Evolutionary conservation across 2,329 filamentous ascomycete species (phyloP).

Genomic region (Hymenoscyphus infarciens): DNA sequence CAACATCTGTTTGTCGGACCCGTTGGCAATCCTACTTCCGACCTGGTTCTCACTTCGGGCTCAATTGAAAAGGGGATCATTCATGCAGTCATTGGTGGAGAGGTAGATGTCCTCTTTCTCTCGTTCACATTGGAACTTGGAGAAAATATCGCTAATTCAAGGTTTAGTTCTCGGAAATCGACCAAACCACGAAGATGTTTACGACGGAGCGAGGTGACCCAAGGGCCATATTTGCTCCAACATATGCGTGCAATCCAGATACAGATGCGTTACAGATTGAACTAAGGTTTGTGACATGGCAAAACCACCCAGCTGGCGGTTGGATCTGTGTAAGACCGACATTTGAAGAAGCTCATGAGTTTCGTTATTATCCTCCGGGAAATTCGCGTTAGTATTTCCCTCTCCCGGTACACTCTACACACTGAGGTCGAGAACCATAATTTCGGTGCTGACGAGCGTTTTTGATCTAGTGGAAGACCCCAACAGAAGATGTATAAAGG

Average conservation of each 20-base stretch:
- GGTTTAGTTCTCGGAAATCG: slow-evolving; percentile 39
- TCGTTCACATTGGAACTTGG: background rate
- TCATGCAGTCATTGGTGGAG: slow-evolving; percentile 44
- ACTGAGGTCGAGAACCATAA: no score
- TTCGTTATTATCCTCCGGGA: slow-evolving; percentile 42
- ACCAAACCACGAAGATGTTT: slow-evolving; percentile 48
- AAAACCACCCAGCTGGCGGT: slow-evolving; percentile 33
- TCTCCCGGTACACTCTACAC: no score
- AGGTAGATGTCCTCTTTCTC: slow-evolving; percentile 33
- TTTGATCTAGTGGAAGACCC: slow-evolving; percentile 5
- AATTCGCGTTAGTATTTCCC: slow-evolving; percentile 35
- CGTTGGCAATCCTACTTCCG: slow-evolving; percentile 37
- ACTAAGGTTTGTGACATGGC: slow-evolving; percentile 36
- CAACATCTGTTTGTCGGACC: slow-evolving; percentile 40
- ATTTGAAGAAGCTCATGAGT: slow-evolving; percentile 38
- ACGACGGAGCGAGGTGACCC: slow-evolving; percentile 45
- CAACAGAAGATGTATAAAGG: slow-evolving; percentile 10
- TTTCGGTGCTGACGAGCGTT: background rate
- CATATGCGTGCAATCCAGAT: slow-evolving; percentile 42
- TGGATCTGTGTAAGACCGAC: slow-evolving; percentile 40
- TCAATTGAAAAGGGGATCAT: slow-evolving; percentile 35
- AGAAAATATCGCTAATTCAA: background rate
- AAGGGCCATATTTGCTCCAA: slow-evolving; percentile 40
- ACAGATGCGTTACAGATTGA: slow-evolving; percentile 41
- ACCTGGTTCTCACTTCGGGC: slow-evolving; percentile 40